phyloP scores from a whole-genome alignment of 83 land plant species.

The Isoetes engelmannii region DNA sequence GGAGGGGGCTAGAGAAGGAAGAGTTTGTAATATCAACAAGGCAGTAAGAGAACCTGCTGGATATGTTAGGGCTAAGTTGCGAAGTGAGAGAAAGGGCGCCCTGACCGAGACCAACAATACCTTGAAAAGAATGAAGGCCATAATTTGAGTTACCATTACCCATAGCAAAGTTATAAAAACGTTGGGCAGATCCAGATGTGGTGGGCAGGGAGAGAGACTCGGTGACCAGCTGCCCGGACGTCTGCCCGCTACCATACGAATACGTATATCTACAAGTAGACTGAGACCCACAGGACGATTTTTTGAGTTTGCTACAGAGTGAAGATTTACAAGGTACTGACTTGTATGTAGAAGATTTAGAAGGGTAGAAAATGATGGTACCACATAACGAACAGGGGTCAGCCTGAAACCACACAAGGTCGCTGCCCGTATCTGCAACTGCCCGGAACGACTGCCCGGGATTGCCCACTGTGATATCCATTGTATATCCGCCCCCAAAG shows the following conservation, averaged over 20 bases:
- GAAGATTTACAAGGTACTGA: background rate
- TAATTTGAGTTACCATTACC: background rate
- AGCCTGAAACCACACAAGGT: conserved; percentile 2
- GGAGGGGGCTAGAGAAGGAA: background rate
- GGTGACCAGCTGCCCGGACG: background rate
- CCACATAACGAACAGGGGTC: background rate
- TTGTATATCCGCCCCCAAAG: conserved; percentile 1
- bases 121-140: background rate
- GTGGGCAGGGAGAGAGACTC: conserved; percentile 7
- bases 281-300: background rate
- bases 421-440: conserved; percentile 9
- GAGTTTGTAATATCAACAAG: background rate
- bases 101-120: conserved; percentile 3
- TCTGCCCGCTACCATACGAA: conserved; percentile 5
- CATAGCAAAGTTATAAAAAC: background rate
- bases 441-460: conserved; percentile 1
- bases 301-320: background rate
- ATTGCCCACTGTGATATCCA: conserved; percentile 3
- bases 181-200: background rate
- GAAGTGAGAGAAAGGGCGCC: conserved; percentile 4
- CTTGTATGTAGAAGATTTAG: background rate
- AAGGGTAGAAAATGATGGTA: background rate
- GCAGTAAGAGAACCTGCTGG: conserved; percentile 3
- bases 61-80: background rate
- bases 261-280: background rate